Percentiles rank a stretch among this genome's conserved stretches.
These are phyloP conservation scores for Huntiella savannae DNA, from an alignment of 2,329 filamentous ascomycete genomes.

Conservation along the genomic window DNA sequence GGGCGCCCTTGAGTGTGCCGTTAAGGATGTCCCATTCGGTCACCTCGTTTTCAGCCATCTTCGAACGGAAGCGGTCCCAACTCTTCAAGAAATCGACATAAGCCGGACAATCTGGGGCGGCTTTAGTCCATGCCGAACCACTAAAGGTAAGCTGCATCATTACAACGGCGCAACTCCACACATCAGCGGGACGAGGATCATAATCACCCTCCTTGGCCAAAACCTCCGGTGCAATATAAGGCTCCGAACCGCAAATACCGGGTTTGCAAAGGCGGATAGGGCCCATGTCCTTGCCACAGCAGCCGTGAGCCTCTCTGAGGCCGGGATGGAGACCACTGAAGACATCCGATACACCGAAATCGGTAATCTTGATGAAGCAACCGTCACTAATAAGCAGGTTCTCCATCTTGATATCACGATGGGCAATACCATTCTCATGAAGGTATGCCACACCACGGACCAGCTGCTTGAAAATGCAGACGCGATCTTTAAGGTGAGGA, in stretches of 20 bases:
- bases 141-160: slow-evolving; percentile 60
- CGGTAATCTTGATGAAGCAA: slow-evolving; percentile 74
- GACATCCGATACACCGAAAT: slow-evolving; percentile 78
- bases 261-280: slow-evolving; percentile 53
- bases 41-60: neutral
- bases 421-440: slow-evolving; percentile 68
- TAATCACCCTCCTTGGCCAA: slow-evolving; percentile 43
- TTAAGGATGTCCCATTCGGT: neutral
- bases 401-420: slow-evolving; percentile 80
- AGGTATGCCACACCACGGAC: slow-evolving; percentile 67
- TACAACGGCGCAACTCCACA: slow-evolving; percentile 72
- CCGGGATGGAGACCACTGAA: slow-evolving; percentile 70
- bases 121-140: slow-evolving; percentile 56
- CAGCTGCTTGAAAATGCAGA: slow-evolving; percentile 80
- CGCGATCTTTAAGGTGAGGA: slow-evolving; percentile 37
- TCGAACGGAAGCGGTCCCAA: slow-evolving; percentile 47
- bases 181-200: slow-evolving; percentile 63
- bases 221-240: slow-evolving; percentile 78
- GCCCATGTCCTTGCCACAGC: slow-evolving; percentile 55
- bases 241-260: slow-evolving; percentile 67
- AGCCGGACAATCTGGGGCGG: slow-evolving; percentile 33
- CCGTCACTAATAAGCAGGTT: slow-evolving; percentile 64
- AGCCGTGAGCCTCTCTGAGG: slow-evolving; percentile 49
- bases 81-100: slow-evolving; percentile 47
- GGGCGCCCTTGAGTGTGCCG: neutral